Conservation (phyloP, 352 stramenopile species). For the Bremia lactucae region DNA sequence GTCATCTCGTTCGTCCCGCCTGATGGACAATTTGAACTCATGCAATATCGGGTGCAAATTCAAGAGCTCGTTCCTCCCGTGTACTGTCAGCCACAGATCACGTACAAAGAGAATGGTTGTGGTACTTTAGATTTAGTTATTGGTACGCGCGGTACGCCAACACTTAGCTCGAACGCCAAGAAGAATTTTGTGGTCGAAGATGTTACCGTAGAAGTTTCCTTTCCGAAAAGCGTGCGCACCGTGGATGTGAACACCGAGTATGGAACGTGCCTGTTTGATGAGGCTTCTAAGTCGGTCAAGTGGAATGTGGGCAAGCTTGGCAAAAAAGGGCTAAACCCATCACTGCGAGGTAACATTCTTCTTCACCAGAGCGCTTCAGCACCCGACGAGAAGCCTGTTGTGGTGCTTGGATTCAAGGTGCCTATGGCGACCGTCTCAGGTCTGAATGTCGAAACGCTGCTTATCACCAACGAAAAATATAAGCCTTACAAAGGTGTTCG, state of each 20-base stretch:
- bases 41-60: constrained; percentile 81
- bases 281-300: constrained; percentile 88
- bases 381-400: constrained; percentile 88
- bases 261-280: constrained; percentile 92
- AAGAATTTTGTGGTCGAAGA: constrained; percentile 82
- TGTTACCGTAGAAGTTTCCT: constrained; percentile 91
- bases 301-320: constrained; percentile 93
- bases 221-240: constrained; percentile 92
- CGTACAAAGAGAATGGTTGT: constrained; percentile 62
- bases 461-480: constrained; percentile 94
- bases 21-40: constrained; percentile 94
- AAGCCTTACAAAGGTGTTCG: constrained; percentile 97
- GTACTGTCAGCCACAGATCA: constrained; percentile 83
- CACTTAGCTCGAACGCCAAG: constrained; percentile 69
- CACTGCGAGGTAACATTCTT: constrained; percentile 87
- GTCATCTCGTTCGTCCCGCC: constrained; percentile 97
- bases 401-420: constrained; percentile 94
- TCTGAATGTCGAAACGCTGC: constrained; percentile 90
- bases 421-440: constrained; percentile 92
- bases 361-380: constrained; percentile 77
- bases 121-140: constrained; percentile 69
- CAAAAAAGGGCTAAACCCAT: constrained; percentile 81
- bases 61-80: constrained; percentile 79
- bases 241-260: constrained; percentile 89
- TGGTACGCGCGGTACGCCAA: constrained; percentile 62